Conservation (phyloP, 2,329 filamentous ascomycete species). For the Aspergillus fructus region DNA sequence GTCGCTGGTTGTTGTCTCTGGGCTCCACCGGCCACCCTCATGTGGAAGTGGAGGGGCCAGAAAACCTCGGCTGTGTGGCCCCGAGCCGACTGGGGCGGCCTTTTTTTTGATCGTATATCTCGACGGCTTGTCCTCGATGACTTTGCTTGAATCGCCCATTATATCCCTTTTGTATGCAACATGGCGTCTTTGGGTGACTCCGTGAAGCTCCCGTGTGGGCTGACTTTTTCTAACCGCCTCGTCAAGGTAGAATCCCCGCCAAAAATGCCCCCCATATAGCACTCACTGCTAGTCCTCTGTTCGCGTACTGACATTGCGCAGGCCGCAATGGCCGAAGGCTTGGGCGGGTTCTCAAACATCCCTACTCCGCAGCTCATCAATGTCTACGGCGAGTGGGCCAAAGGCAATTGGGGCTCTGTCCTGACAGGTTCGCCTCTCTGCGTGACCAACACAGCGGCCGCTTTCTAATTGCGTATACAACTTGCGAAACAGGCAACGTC, state of each 20-base stretch:
- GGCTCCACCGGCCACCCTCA: neutral
- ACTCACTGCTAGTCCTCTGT: neutral
- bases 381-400: slow-evolving; percentile 54
- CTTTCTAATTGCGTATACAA: neutral
- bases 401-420: slow-evolving; percentile 43
- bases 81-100: neutral
- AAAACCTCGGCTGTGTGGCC: slow-evolving; percentile 4
- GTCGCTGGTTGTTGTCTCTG: neutral
- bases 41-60: neutral
- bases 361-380: slow-evolving; percentile 46
- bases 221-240: slow-evolving; percentile 57
- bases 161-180: neutral
- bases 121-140: neutral
- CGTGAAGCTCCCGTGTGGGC: slow-evolving; percentile 55
- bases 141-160: neutral
- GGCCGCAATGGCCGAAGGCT: slow-evolving; percentile 43
- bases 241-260: slow-evolving; percentile 33
- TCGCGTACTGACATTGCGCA: slow-evolving; percentile 25
- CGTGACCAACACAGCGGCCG: neutral
- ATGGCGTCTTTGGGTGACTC: slow-evolving; percentile 39
- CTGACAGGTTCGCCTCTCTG: slow-evolving; percentile 39
- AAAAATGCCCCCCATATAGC: neutral
- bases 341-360: slow-evolving; percentile 48
- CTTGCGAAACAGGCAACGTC: slow-evolving; percentile 32
- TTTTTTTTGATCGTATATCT: neutral